Evolutionary conservation across 768 basidiomycete genomes (phyloP), one percentile per base, ranked within the genome.

Genomic region (Lactifluus piperatus): DNA sequence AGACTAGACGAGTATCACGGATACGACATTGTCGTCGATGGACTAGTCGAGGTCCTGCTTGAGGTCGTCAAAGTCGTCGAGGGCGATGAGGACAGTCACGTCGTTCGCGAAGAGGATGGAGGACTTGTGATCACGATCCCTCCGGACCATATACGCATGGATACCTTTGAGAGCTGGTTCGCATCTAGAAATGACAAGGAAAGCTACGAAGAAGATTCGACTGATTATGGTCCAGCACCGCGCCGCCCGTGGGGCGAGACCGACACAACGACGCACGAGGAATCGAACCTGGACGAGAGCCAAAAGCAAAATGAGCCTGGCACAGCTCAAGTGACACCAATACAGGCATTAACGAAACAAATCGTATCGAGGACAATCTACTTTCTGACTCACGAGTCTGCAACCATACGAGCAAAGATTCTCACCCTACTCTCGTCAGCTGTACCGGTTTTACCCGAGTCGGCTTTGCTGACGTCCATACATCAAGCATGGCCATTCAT

Each of bases 401-500:
- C 94, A 0, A 78, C 85, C 64, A 87, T 98, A 60, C 89, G 94
- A 10, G 83, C 89, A 2, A 83, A 86, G 20, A 90, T 98, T 47
- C 77, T 98, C 51, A 73, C 77, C 2, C 77, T 99, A 14, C 75
- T 99, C 41, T 74, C 81, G 13, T 80, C 83, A 1, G 84, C 94
- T 2, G 81, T 90, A 4, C 81, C 87, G 0, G 83, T 94, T 6
- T 75, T 85, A 22, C 79, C 79, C 0, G 85, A 86, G 66, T 81
- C 84, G 13, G 82, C 86, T 16, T 79, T 97, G 18, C 79, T 98
- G 41, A 89, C 93, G 2, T 79, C 88, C 5, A 81, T 97, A 36
- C 90, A 98, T 71, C 79, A 81, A 22, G 87, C 90, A 2, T 99
- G 97, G 97, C 91, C 92, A n/a, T 91, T 86, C 70, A 82, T 99